Evolutionary conservation across 768 basidiomycete species (phyloP).

Genomic region (Pulveroboletus sp.): DNA sequence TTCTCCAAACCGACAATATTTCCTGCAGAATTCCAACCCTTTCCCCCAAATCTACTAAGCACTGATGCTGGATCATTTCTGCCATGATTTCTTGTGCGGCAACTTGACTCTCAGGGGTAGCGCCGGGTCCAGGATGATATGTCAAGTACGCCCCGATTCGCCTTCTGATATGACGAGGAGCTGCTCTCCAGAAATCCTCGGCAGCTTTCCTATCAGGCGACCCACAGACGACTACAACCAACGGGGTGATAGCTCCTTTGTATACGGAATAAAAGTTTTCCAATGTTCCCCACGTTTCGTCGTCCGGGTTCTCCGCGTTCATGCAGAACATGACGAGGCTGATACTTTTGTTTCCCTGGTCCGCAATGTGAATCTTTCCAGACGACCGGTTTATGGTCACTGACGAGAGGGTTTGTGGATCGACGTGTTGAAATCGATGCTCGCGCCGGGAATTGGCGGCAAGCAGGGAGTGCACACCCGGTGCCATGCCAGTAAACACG

Average conservation of each 20-base stretch:
- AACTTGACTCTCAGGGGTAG: constrained; percentile 5
- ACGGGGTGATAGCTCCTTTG: constrained; percentile 13
- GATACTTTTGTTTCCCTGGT: constrained; percentile 2
- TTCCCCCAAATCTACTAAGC: constrained; percentile 15
- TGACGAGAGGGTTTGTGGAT: constrained; percentile 5
- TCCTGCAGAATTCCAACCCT: constrained; percentile 12
- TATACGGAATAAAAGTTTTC: constrained; percentile 13
- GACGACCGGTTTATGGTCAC: not conserved
- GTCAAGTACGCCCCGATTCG: constrained; percentile 7
- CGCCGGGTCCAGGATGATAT: constrained; percentile 11
- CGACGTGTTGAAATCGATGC: constrained; percentile 16
- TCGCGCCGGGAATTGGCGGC: not conserved
- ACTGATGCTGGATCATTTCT: constrained; percentile 11
- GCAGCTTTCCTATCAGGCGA: constrained; percentile 7
- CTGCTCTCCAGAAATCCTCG: constrained; percentile 9
- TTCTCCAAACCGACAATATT: constrained; percentile 19
- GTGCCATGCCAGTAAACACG: constrained; percentile 7
- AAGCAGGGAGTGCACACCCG: constrained; percentile 8
- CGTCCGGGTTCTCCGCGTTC: not conserved
- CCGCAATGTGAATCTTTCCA: not conserved
- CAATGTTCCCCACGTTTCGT: constrained; percentile 13
- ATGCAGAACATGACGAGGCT: constrained; percentile 18
- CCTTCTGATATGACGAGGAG: constrained; percentile 8
- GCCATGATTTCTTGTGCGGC: constrained; percentile 10
- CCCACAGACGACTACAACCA: constrained; percentile 16